A percentile compares a stretch with the other conserved stretches of the same genome.
phyloP scores from a whole-genome alignment of 345 rosid species.

The Eucalyptus coolabah region DNA sequence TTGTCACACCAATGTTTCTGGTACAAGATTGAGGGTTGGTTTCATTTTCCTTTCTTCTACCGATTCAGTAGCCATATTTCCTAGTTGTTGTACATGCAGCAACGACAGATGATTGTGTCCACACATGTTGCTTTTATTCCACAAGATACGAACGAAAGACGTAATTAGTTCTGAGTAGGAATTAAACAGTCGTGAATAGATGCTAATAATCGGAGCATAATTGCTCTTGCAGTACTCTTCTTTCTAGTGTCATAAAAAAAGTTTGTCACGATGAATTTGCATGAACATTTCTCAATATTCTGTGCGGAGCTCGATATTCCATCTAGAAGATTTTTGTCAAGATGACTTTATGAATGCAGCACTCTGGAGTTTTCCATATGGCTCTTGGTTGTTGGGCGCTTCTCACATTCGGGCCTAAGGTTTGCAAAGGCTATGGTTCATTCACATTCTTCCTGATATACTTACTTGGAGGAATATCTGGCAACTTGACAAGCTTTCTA shows the following conservation, averaged over 20 bases:
- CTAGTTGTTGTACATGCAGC: not conserved
- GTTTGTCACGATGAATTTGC: not conserved
- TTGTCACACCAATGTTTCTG: constrained; percentile 97
- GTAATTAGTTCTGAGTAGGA: not conserved
- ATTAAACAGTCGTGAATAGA: not conserved
- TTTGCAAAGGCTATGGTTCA: constrained; percentile 63
- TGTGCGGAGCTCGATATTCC: not conserved
- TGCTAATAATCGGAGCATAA: not conserved
- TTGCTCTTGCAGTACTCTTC: not conserved
- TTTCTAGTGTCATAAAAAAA: not conserved
- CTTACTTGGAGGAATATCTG: constrained; percentile 81
- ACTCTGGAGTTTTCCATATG: constrained; percentile 65
- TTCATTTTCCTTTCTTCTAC: constrained; percentile 45
- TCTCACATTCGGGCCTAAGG: constrained; percentile 66
- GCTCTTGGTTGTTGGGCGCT: constrained; percentile 82
- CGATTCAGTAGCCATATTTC: not conserved
- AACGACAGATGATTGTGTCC: not conserved
- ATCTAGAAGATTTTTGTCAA: not conserved
- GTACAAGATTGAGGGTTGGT: constrained; percentile 90
- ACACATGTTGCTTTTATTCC: not conserved
- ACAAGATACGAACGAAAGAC: not conserved
- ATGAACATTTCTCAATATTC: not conserved
- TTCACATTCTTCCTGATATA: constrained; percentile 66
- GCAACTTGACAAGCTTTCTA: constrained; percentile 82
- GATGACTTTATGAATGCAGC: constrained; percentile 25